Evolutionary conservation across 1,139 yeast genomes (phyloP).

Genomic region (Martiniozyma asiatica): DNA sequence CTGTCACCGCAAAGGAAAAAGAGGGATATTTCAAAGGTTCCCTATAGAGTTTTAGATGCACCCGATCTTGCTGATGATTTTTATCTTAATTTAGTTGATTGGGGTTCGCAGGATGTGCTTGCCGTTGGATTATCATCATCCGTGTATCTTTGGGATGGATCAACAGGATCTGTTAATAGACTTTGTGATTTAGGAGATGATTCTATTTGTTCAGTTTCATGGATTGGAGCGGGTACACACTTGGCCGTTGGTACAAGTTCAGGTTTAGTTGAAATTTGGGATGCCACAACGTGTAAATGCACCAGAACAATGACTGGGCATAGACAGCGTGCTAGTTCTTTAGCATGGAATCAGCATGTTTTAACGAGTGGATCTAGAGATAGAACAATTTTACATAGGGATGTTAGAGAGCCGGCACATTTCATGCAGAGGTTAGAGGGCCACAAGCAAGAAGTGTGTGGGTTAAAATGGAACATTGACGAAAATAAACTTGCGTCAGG

Average conservation of each 20-base stretch:
- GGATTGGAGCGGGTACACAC: conserved; percentile 95
- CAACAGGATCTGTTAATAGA: conserved; percentile 72
- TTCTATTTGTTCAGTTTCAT: conserved; percentile 68
- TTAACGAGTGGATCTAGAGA: conserved; percentile 84
- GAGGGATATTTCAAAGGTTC: conserved; percentile 71
- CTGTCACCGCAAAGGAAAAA: conserved; percentile 75
- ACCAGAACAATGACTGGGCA: conserved; percentile 92
- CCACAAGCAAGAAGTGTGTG: conserved; percentile 94
- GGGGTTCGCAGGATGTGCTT: conserved; percentile 85
- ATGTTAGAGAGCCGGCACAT: conserved; percentile 80
- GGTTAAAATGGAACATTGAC: conserved; percentile 84
- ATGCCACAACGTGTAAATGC: conserved; percentile 73
- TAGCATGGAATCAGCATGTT: conserved; percentile 92
- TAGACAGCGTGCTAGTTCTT: conserved; percentile 67
- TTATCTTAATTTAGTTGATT: conserved; percentile 80
- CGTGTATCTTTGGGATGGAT: conserved; percentile 87
- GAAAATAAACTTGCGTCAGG: conserved; percentile 86
- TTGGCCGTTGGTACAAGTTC: conserved; percentile 81
- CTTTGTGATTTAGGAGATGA: conserved; percentile 60
- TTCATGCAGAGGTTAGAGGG: conserved; percentile 53
- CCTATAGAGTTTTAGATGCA: conserved; percentile 89
- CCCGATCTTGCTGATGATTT: conserved; percentile 94
- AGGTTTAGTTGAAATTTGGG: conserved; percentile 93
- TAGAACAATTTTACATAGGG: conserved; percentile 73
- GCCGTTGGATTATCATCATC: conserved; percentile 87